phyloP scores from a whole-genome alignment of 345 rosid species.

The Linum tenue region DNA sequence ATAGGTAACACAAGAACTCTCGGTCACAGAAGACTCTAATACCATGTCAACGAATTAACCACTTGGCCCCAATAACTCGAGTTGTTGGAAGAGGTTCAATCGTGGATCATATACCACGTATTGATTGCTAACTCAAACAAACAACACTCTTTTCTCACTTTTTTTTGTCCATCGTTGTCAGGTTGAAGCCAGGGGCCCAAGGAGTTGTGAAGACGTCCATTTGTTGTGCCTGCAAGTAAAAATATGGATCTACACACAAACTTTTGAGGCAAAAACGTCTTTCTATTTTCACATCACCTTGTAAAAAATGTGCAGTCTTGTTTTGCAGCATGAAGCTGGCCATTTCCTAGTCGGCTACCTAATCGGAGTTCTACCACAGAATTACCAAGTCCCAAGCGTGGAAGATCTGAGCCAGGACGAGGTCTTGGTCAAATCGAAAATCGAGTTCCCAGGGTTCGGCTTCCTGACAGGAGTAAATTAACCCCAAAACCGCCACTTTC shows the following conservation, averaged over 20 bases:
- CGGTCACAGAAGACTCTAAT: too few species aligned
- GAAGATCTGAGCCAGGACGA: constrained; percentile 21
- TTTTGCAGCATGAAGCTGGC: constrained; percentile 52
- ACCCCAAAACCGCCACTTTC: neutral
- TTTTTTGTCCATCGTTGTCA: constrained; percentile 5
- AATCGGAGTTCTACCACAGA: constrained; percentile 55
- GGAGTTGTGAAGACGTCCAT: constrained; percentile 21
- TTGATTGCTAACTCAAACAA: too few species aligned
- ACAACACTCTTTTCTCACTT: too few species aligned
- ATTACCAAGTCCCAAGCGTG: constrained; percentile 29
- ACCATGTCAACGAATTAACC: too few species aligned
- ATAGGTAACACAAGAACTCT: too few species aligned
- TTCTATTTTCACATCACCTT: neutral
- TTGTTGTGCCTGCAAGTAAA: constrained; percentile 23
- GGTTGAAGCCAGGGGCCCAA: constrained; percentile 6
- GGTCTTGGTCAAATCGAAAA: constrained; percentile 25
- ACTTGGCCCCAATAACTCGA: too few species aligned
- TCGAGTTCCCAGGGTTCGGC: constrained; percentile 45
- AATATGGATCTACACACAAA: neutral
- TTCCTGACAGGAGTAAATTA: constrained; percentile 42
- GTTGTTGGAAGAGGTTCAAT: too few species aligned
- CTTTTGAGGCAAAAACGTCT: neutral
- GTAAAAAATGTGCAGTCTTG: neutral
- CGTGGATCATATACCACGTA: too few species aligned
- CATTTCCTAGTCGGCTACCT: constrained; percentile 53